phyloP scores from a whole-genome alignment of 768 basidiomycete genomes.

The Pleurotus pulmonarius region DNA sequence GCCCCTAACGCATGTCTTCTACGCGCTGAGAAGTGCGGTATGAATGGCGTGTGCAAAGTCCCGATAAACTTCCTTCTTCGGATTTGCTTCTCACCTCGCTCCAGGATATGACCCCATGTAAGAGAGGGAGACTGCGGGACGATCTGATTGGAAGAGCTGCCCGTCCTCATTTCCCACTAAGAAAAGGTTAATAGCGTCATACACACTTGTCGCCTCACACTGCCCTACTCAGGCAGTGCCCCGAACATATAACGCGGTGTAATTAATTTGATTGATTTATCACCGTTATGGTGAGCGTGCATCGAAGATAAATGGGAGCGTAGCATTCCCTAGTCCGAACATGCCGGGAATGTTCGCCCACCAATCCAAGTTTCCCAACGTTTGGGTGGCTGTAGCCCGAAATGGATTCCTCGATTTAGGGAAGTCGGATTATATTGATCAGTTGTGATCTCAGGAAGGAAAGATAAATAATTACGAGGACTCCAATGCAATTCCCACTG shows the following conservation, averaged over 20 bases:
- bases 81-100: constrained; percentile 3
- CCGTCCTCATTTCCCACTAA: constrained; percentile 1
- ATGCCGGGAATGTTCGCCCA: constrained; percentile 5
- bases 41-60: constrained; percentile 4
- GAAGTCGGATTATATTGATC: background rate
- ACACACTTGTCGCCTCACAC: background rate
- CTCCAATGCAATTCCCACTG: no score
- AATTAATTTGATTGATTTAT: no score
- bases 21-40: background rate
- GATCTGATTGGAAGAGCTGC: constrained; percentile 6
- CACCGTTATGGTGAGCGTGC: background rate
- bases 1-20: background rate
- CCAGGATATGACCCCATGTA: background rate
- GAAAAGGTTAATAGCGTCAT: constrained; percentile 1
- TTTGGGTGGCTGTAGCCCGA: background rate
- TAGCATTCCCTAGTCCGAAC: background rate
- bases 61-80: constrained; percentile 7
- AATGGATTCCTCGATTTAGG: background rate
- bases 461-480: background rate
- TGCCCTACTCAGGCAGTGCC: background rate
- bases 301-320: constrained; percentile 2
- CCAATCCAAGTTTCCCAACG: background rate
- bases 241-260: background rate
- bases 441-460: background rate
- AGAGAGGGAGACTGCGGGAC: background rate